Evolutionary conservation across 108 stramenopile species (phyloP).

Genomic region (Tribonema minus): DNA sequence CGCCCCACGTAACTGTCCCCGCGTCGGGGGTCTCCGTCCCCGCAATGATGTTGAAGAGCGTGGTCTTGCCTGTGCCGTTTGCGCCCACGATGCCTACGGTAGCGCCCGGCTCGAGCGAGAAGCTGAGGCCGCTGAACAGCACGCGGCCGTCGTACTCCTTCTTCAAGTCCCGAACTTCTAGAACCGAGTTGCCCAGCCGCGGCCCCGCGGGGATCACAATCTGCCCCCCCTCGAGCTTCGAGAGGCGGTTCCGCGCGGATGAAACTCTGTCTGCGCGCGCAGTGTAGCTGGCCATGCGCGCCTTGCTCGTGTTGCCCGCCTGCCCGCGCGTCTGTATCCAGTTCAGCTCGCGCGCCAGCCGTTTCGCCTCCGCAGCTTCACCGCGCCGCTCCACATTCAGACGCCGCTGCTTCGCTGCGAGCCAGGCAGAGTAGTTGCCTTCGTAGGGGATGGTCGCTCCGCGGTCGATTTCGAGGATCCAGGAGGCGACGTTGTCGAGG

Average conservation of each 20-base stretch:
- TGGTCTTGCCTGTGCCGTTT: conserved; percentile 75
- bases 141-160: conserved; percentile 49
- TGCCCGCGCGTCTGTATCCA: conserved; percentile 78
- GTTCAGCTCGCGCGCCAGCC: conserved; percentile 70
- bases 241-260: conserved; percentile 75
- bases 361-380: conserved; percentile 74
- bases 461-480: conserved; percentile 92
- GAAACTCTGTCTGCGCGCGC: conserved; percentile 41
- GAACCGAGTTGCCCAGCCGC: conserved; percentile 76
- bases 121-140: conserved; percentile 75
- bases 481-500: conserved; percentile 85
- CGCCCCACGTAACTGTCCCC: conserved; percentile 78
- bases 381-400: conserved; percentile 60
- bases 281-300: not conserved
- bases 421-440: conserved; percentile 90
- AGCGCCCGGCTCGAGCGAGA: conserved; percentile 75
- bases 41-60: conserved; percentile 78
- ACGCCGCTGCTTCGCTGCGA: conserved; percentile 79
- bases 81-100: conserved; percentile 84
- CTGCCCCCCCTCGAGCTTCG: conserved; percentile 39
- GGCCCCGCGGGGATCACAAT: conserved; percentile 94
- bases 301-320: conserved; percentile 25
- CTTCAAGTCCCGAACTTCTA: conserved; percentile 64
- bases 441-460: conserved; percentile 75
- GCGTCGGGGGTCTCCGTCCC: conserved; percentile 66